phyloP scores from a whole-genome alignment of 2,329 filamentous ascomycete species.

The Rhinocladiella mackenziei region DNA sequence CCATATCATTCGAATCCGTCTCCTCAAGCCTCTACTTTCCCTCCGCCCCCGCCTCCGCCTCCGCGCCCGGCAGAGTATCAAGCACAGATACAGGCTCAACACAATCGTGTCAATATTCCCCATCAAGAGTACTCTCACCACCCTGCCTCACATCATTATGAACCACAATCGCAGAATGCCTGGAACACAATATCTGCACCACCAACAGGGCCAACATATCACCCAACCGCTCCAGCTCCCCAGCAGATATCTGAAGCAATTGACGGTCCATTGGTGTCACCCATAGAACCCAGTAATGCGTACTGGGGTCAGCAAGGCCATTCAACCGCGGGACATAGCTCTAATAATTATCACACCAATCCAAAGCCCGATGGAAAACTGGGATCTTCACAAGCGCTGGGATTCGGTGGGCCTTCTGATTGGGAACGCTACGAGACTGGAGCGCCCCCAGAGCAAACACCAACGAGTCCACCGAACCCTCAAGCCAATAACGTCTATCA shows the following conservation, averaged over 20 bases:
- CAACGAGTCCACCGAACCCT: slow-evolving; percentile 11
- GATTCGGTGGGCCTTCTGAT: slow-evolving; percentile 44
- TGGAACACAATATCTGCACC: slow-evolving; percentile 16
- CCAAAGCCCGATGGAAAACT: slow-evolving; percentile 26
- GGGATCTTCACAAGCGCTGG: slow-evolving; percentile 34
- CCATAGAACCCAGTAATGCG: slow-evolving; percentile 19
- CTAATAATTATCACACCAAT: slow-evolving; percentile 14
- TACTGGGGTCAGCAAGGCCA: slow-evolving; percentile 17
- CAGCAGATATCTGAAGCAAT: slow-evolving; percentile 15
- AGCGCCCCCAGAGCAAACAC: slow-evolving; percentile 18
- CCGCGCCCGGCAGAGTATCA: slow-evolving; percentile 41
- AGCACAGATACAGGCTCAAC: slow-evolving; percentile 29
- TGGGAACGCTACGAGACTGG: slow-evolving; percentile 41
- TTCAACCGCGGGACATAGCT: slow-evolving; percentile 10
- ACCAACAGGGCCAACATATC: slow-evolving; percentile 13
- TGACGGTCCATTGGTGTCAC: slow-evolving; percentile 24
- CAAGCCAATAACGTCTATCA: slow-evolving; percentile 2
- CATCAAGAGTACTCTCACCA: slow-evolving; percentile 34
- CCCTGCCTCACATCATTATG: slow-evolving; percentile 34
- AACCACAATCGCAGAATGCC: slow-evolving; percentile 28
- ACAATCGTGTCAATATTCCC: slow-evolving; percentile 32
- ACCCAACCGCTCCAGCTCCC: slow-evolving; percentile 11
- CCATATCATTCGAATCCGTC: slow-evolving; percentile 21
- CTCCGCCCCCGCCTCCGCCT: slow-evolving; percentile 40
- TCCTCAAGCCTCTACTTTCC: slow-evolving; percentile 24